These are phyloP conservation scores for Boletus insuetus DNA, from an alignment of 768 basidiomycete species.

Conservation along the genomic window DNA sequence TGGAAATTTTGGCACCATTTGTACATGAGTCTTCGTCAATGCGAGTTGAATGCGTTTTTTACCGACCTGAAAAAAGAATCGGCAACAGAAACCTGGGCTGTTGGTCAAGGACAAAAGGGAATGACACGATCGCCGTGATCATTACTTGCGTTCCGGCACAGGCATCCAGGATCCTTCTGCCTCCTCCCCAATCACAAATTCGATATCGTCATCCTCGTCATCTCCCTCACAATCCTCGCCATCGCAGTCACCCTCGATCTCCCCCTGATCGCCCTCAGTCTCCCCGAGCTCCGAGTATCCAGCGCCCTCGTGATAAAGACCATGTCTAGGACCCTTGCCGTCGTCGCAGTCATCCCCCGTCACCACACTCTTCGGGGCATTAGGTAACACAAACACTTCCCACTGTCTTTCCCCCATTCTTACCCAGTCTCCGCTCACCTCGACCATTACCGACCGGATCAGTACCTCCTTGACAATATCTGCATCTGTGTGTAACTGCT, in stretches of 20 bases:
- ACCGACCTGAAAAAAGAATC: conserved; percentile 6
- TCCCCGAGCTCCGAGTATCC: conserved; percentile 5
- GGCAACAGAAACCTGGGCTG: conserved; percentile 7
- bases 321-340: neutral
- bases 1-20: conserved; percentile 2
- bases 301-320: neutral
- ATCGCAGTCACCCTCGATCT: conserved; percentile 28
- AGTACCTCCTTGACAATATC: conserved; percentile 71
- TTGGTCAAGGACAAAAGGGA: conserved; percentile 5
- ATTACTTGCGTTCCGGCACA: conserved; percentile 30
- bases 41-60: conserved; percentile 18
- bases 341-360: neutral
- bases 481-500: conserved; percentile 55
- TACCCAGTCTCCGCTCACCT: conserved; percentile 67
- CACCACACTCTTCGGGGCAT: conserved; percentile 49
- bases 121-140: neutral
- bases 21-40: conserved; percentile 2
- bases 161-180: conserved; percentile 38
- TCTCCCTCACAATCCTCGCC: conserved; percentile 39
- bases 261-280: conserved; percentile 21
- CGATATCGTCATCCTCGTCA: conserved; percentile 74
- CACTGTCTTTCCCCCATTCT: conserved; percentile 61
- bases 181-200: conserved; percentile 61
- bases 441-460: conserved; percentile 59
- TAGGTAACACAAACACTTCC: conserved; percentile 58